Conservation (phyloP, 1,284 basidiomycete genomes). For the Pseudozyma sp. region DNA sequence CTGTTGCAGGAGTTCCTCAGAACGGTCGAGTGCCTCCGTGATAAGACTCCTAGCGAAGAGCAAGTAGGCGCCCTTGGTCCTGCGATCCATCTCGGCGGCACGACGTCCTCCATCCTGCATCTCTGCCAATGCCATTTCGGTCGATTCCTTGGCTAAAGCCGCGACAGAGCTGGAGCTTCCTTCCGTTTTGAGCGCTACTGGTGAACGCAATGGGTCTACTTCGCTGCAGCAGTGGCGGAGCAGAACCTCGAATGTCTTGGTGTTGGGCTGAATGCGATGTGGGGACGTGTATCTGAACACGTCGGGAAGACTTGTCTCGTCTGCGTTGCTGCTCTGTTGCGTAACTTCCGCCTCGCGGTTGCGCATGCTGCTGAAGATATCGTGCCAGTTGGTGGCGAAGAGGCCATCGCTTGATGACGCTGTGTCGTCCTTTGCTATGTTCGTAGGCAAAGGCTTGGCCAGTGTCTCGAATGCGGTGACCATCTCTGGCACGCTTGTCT, state of each 20-base stretch:
- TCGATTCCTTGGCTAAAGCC: conserved; percentile 36
- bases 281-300: conserved; percentile 31
- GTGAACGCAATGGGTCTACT: conserved; percentile 53
- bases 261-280: conserved; percentile 50
- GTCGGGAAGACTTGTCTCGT: conserved; percentile 17
- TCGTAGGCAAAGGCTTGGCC: conserved; percentile 47
- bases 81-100: conserved; percentile 36
- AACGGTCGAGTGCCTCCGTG: conserved; percentile 40
- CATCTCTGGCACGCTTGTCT: conserved; percentile 63
- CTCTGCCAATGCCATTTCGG: conserved; percentile 37
- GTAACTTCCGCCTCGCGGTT: conserved; percentile 15
- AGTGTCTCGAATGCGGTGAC: conserved; percentile 63
- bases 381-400: conserved; percentile 42
- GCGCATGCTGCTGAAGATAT: conserved; percentile 45
- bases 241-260: conserved; percentile 57
- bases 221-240: conserved; percentile 54
- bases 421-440: conserved; percentile 2
- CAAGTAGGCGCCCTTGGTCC: conserved; percentile 26
- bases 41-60: conserved; percentile 45
- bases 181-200: conserved; percentile 47
- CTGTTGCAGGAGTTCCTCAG: conserved; percentile 22
- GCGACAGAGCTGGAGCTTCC: conserved; percentile 23
- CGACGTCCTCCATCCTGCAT: conserved; percentile 47
- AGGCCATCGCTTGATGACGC: conserved; percentile 25
- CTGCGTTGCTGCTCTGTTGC: conserved; percentile 8